Percentiles rank a stretch among this genome's conserved stretches.
Conservation (phyloP, 1,284 basidiomycete genomes). For the Laetiporus sulphureus region DNA sequence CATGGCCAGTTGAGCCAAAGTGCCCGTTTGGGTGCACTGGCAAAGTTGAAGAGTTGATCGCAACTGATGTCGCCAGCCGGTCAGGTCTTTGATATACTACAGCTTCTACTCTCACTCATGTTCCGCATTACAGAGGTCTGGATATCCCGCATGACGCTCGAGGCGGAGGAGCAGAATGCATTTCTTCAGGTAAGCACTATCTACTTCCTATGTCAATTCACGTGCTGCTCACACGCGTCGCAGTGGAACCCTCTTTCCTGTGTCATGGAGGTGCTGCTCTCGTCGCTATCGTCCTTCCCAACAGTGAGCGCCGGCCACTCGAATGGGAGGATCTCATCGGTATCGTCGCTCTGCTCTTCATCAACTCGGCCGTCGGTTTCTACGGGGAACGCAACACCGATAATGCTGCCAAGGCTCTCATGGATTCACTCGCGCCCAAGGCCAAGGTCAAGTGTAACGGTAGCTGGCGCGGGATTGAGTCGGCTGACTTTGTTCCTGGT, state of each 20-base stretch:
- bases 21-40: conserved; percentile 88
- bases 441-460: conserved; percentile 87
- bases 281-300: conserved; percentile 94
- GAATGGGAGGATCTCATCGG: conserved; percentile 98
- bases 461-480: conserved; percentile 85
- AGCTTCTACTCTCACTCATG: neutral
- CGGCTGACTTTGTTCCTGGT: conserved; percentile 83
- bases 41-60: conserved; percentile 96
- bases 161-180: conserved; percentile 83
- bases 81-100: conserved; percentile 25
- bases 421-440: conserved; percentile 98
- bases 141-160: conserved; percentile 96
- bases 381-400: conserved; percentile 96
- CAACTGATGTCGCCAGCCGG: conserved; percentile 97
- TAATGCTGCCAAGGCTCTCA: conserved; percentile 98
- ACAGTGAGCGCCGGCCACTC: conserved; percentile 81
- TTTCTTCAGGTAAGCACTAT: conserved; percentile 65
- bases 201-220: neutral
- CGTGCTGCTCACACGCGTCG: conserved; percentile 24
- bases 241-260: conserved; percentile 98
- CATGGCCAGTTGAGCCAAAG: conserved; percentile 96
- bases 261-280: conserved; percentile 99
- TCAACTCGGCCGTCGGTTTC: conserved; percentile 98
- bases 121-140: conserved; percentile 59
- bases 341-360: conserved; percentile 86